These are phyloP conservation scores for Torulaspora microellipsoides DNA, from an alignment of 805 yeast species.

Conservation along the genomic window DNA sequence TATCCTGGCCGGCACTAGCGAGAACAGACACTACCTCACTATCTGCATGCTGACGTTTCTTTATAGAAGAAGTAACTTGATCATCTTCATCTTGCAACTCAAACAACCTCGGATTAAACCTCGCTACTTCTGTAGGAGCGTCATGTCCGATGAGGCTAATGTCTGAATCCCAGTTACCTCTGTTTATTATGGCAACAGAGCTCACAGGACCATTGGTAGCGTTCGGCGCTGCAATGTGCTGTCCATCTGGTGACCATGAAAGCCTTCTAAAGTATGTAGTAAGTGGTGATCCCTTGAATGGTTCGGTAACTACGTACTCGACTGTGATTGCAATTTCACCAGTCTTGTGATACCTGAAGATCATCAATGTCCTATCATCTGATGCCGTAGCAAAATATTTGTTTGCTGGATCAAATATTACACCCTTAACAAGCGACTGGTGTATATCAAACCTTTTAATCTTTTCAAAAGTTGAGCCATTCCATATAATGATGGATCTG, in stretches of 20 bases:
- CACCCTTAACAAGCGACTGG: conserved; percentile 93
- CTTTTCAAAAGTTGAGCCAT: conserved; percentile 81
- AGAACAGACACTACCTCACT: conserved; percentile 58
- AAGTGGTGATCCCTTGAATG: conserved; percentile 84
- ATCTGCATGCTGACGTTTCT: conserved; percentile 9
- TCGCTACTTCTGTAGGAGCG: conserved; percentile 77
- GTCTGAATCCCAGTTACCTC: conserved; percentile 78
- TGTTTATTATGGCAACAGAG: conserved; percentile 63
- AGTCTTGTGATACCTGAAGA: conserved; percentile 78
- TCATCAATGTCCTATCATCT: conserved; percentile 87
- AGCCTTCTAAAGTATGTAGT: conserved; percentile 83
- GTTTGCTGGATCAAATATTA: conserved; percentile 96
- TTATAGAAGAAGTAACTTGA: conserved; percentile 8
- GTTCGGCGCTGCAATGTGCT: conserved; percentile 78
- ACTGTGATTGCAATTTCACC: conserved; percentile 75
- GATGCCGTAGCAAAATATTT: conserved; percentile 96
- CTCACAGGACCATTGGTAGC: conserved; percentile 82
- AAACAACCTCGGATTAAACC: conserved; percentile 68
- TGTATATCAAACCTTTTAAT: conserved; percentile 87
- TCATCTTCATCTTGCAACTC: conserved; percentile 27
- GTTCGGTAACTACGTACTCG: conserved; percentile 77
- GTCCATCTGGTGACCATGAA: conserved; percentile 92
- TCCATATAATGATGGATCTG: conserved; percentile 89
- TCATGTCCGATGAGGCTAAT: conserved; percentile 77
- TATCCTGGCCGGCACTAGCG: conserved; percentile 97